Conservation (phyloP, 805 yeast species). For the Nakazawaea laoshanensis region DNA sequence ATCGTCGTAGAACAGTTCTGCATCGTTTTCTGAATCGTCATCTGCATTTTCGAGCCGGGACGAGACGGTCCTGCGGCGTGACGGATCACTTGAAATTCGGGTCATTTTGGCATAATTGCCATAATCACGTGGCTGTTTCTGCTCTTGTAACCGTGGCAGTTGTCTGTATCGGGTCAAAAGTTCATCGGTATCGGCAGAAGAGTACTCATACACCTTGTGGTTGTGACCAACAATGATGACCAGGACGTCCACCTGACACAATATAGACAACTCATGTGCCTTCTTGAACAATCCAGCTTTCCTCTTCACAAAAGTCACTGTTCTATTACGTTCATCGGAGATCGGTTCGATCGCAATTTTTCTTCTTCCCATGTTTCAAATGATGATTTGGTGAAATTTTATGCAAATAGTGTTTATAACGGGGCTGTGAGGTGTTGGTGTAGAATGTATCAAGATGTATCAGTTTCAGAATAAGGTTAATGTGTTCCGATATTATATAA, state of each 20-base stretch:
- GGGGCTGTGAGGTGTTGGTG: too few species aligned
- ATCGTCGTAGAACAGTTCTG: slow-evolving; percentile 2
- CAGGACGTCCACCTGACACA: slow-evolving; percentile 90
- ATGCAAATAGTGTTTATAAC: too few species aligned
- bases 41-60: slow-evolving; percentile 9
- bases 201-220: slow-evolving; percentile 77
- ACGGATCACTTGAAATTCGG: slow-evolving; percentile 13
- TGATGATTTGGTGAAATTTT: neutral
- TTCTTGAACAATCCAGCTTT: slow-evolving; percentile 90
- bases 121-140: slow-evolving; percentile 57
- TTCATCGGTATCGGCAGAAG: slow-evolving; percentile 56
- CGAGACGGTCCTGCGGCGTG: neutral
- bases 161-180: slow-evolving; percentile 32
- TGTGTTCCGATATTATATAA: too few species aligned
- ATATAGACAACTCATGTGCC: slow-evolving; percentile 78
- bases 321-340: slow-evolving; percentile 77
- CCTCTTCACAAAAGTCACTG: slow-evolving; percentile 85
- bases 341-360: slow-evolving; percentile 91
- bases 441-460: too few species aligned
- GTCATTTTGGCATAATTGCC: slow-evolving; percentile 44
- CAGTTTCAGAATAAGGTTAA: too few species aligned
- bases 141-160: slow-evolving; percentile 34
- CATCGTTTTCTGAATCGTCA: slow-evolving; percentile 9
- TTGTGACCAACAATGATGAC: slow-evolving; percentile 80
- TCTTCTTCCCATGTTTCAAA: slow-evolving; percentile 84